phyloP scores from a whole-genome alignment of 1,284 basidiomycete genomes.

The Fomitopsis palustris region DNA sequence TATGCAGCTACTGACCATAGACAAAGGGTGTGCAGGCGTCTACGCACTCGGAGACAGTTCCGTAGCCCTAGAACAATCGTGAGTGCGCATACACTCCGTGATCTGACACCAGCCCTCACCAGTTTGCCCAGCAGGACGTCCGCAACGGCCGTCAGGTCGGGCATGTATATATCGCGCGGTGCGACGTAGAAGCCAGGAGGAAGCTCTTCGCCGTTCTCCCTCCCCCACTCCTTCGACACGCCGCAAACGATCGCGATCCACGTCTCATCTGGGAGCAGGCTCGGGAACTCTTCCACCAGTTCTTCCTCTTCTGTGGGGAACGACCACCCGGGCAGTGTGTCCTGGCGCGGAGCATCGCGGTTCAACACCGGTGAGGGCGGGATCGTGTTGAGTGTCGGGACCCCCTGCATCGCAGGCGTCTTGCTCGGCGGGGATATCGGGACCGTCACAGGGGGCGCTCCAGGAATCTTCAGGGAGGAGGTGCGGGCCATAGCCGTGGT shows the following conservation, averaged over 20 bases:
- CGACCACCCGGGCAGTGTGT: not conserved
- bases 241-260: constrained; percentile 83
- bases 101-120: constrained; percentile 31
- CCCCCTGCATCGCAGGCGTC: constrained; percentile 6
- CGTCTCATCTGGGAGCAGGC: constrained; percentile 56
- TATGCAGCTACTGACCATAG: constrained; percentile 45
- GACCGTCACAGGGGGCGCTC: constrained; percentile 38
- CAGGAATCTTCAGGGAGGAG: constrained; percentile 37
- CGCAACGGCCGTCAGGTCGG: constrained; percentile 68
- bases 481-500: constrained; percentile 19
- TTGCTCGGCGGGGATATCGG: constrained; percentile 19
- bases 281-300: constrained; percentile 21
- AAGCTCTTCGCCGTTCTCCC: constrained; percentile 39
- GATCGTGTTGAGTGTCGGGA: constrained; percentile 19
- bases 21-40: constrained; percentile 72
- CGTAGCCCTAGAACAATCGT: constrained; percentile 49
- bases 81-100: not conserved
- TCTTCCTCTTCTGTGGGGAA: not conserved
- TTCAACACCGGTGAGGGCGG: constrained; percentile 25
- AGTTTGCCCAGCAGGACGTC: constrained; percentile 80
- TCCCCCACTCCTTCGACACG: constrained; percentile 57
- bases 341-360: not conserved
- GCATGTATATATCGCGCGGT: constrained; percentile 75
- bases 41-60: constrained; percentile 69
- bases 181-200: constrained; percentile 74